Conservation (phyloP, 441 rosid genomes). For the Daphne laureola region DNA sequence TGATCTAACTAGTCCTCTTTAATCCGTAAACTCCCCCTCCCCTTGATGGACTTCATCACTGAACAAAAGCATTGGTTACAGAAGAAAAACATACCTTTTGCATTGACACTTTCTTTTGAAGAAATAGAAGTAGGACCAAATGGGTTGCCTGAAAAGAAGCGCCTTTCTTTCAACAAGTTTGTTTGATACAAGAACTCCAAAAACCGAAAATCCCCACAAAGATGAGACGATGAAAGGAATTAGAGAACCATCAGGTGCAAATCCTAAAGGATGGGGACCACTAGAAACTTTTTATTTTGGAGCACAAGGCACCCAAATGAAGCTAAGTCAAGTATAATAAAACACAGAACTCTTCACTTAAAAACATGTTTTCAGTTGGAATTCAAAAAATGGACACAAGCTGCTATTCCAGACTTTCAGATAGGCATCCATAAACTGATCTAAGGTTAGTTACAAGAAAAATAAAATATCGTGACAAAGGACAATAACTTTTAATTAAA, state of each 20-base stretch:
- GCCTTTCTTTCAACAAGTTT: slow-evolving; percentile 40
- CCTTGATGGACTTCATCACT: slow-evolving; percentile 13
- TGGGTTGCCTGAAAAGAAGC: slow-evolving; percentile 86
- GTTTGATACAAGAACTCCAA: slow-evolving; percentile 17
- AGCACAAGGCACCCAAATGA: slow-evolving; percentile 6
- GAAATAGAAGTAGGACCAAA: slow-evolving; percentile 74
- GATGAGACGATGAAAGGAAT: slow-evolving; percentile 12
- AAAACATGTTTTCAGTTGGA: too few relatives aligned
- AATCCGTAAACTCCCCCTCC: slow-evolving; percentile 1
- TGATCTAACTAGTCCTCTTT: too few relatives aligned
- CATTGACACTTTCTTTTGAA: slow-evolving; percentile 74
- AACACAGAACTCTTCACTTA: too few relatives aligned
- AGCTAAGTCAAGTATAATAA: too few relatives aligned
- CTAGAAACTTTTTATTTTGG: slow-evolving; percentile 4
- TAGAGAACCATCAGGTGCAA: slow-evolving; percentile 6
- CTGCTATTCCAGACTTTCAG: too few relatives aligned
- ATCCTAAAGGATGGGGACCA: slow-evolving; percentile 7
- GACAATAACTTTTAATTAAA: too few relatives aligned
- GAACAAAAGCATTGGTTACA: slow-evolving; percentile 12
- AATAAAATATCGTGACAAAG: too few relatives aligned
- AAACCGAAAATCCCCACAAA: slow-evolving; percentile 20
- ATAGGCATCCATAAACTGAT: too few relatives aligned
- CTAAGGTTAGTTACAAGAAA: too few relatives aligned
- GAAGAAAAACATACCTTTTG: slow-evolving; percentile 67
- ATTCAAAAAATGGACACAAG: too few relatives aligned